Conservation (phyloP, 202 grass and related monocot genomes). For the Alloteropsis angusta region DNA sequence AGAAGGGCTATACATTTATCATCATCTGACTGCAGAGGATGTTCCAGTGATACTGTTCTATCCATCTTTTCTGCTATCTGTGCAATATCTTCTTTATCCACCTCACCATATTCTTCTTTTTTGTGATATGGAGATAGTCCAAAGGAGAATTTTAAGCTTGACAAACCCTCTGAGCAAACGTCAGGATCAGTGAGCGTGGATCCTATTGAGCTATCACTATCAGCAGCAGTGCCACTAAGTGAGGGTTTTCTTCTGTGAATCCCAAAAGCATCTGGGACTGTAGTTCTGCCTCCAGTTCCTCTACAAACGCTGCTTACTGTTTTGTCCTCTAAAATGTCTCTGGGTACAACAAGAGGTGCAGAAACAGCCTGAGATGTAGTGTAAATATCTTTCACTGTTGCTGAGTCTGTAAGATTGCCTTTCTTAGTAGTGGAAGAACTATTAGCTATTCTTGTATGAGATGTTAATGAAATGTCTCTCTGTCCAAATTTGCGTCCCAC, state of each 20-base stretch:
- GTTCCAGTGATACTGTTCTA: constrained; percentile 35
- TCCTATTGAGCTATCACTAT: constrained; percentile 30
- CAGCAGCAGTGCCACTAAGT: constrained; percentile 20
- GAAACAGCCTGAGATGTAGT: constrained; percentile 38
- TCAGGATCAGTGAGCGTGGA: constrained; percentile 30
- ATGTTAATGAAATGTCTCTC: constrained; percentile 23
- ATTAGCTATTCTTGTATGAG: constrained; percentile 24
- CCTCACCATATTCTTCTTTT: constrained; percentile 21
- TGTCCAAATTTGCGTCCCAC: constrained; percentile 23
- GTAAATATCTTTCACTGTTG: constrained; percentile 56
- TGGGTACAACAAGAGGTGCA: constrained; percentile 58
- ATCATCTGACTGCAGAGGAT: constrained; percentile 26
- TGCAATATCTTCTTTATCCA: constrained; percentile 15
- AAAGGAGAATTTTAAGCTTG: constrained; percentile 48
- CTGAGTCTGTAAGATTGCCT: constrained; percentile 26
- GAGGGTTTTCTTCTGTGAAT: constrained; percentile 33
- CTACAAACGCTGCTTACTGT: constrained; percentile 28
- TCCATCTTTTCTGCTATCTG: constrained; percentile 48
- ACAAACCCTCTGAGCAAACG: constrained; percentile 35
- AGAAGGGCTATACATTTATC: constrained; percentile 34
- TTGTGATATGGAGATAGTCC: constrained; percentile 22
- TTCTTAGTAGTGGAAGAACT: constrained; percentile 44
- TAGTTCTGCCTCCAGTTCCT: constrained; percentile 31
- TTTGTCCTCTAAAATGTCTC: constrained; percentile 62
- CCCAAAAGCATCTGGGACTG: constrained; percentile 22